Evolutionary conservation across 2,329 filamentous ascomycete species (phyloP).

Genomic region (Pyrenophora tritici-repentis): DNA sequence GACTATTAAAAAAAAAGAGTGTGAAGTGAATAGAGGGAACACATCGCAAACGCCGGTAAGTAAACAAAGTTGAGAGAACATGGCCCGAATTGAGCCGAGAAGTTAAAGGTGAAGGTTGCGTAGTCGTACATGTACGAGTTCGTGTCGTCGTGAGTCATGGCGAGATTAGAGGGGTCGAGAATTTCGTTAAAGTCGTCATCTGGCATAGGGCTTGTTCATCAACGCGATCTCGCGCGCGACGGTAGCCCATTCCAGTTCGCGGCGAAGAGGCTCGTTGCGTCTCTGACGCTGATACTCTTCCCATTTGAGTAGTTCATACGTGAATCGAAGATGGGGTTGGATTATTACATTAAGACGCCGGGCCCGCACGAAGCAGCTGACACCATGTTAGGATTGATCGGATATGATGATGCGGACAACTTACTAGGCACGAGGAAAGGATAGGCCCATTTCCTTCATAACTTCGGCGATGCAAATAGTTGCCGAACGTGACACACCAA

Average conservation of each 20-base stretch:
- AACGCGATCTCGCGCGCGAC: constrained; percentile 88
- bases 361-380: constrained; percentile 85
- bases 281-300: constrained; percentile 75
- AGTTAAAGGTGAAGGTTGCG: constrained; percentile 8
- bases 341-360: constrained; percentile 96
- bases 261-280: constrained; percentile 60
- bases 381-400: constrained; percentile 11
- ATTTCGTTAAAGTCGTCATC: constrained; percentile 51
- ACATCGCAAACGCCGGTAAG: constrained; percentile 11
- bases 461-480: constrained; percentile 99
- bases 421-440: constrained; percentile 86
- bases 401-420: constrained; percentile 30
- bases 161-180: constrained; percentile 10
- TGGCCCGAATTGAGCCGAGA: constrained; percentile 12
- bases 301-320: constrained; percentile 92
- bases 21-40: not conserved
- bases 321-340: constrained; percentile 92
- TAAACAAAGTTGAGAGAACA: constrained; percentile 8
- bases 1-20: constrained; percentile 11
- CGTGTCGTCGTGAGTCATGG: constrained; percentile 30
- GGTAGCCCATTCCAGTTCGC: constrained; percentile 90
- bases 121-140: constrained; percentile 29
- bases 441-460: constrained; percentile 79
- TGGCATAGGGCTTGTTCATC: constrained; percentile 93
- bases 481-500: constrained; percentile 91